Conservation (phyloP, 768 basidiomycete species). For the Nevesoporus exiguus region DNA sequence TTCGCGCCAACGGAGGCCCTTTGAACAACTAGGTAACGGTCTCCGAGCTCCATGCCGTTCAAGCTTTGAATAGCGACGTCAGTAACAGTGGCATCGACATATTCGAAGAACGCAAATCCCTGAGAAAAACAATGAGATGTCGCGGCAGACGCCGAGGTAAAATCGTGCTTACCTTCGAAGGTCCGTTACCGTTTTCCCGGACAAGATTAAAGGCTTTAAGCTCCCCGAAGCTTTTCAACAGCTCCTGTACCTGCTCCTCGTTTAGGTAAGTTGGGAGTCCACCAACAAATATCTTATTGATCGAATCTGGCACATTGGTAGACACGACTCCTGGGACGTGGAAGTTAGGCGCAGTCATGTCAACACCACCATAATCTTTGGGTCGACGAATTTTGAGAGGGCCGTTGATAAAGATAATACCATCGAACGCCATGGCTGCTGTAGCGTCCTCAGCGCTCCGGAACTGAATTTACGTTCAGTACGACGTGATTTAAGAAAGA, state of each 20-base stretch:
- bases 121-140: slow-evolving; percentile 30
- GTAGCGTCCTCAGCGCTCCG: slow-evolving; percentile 96
- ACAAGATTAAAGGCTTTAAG: slow-evolving; percentile 98
- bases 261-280: slow-evolving; percentile 93
- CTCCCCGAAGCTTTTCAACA: slow-evolving; percentile 96
- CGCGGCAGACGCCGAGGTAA: not conserved
- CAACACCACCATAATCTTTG: slow-evolving; percentile 89
- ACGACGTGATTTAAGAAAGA: not conserved
- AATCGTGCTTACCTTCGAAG: slow-evolving; percentile 66
- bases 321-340: slow-evolving; percentile 96
- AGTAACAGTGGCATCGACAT: slow-evolving; percentile 83
- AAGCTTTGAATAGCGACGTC: slow-evolving; percentile 95
- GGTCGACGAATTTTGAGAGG: slow-evolving; percentile 98
- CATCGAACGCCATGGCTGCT: slow-evolving; percentile 95
- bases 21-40: slow-evolving; percentile 93
- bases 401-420: slow-evolving; percentile 90
- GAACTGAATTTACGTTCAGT: slow-evolving; percentile 58
- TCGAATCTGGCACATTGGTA: slow-evolving; percentile 93
- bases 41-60: slow-evolving; percentile 97
- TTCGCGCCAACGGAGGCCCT: slow-evolving; percentile 94
- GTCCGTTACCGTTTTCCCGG: slow-evolving; percentile 84
- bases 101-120: slow-evolving; percentile 99
- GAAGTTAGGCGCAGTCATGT: slow-evolving; percentile 58
- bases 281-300: slow-evolving; percentile 97
- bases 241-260: slow-evolving; percentile 97